Percentiles rank a stretch among this genome's conserved stretches.
These are phyloP conservation scores for Coniochaeta sp. DNA, from an alignment of 2,329 filamentous ascomycete species.

Conservation along the genomic window DNA sequence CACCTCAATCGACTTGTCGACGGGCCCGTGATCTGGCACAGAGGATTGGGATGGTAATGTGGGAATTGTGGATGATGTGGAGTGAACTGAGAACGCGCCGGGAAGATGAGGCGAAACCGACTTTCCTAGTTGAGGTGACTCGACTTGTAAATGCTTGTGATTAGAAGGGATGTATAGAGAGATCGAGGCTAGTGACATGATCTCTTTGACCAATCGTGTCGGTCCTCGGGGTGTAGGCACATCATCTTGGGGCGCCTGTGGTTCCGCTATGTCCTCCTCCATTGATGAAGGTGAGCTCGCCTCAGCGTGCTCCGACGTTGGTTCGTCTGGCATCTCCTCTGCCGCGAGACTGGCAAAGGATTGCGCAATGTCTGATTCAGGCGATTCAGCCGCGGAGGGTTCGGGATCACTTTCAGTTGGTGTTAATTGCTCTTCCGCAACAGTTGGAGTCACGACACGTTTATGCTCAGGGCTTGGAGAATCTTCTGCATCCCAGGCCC, in stretches of 20 bases:
- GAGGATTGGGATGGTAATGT: slow-evolving; percentile 11
- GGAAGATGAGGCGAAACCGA: slow-evolving; percentile 46
- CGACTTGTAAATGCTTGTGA: slow-evolving; percentile 34
- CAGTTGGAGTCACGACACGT: background rate
- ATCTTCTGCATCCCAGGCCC: slow-evolving; percentile 39
- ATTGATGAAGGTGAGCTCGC: background rate
- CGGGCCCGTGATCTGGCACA: background rate
- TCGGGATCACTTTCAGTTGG: background rate
- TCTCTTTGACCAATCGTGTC: slow-evolving; percentile 47
- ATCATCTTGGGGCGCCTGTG: slow-evolving; percentile 26
- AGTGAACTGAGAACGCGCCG: slow-evolving; percentile 51
- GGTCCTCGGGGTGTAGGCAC: slow-evolving; percentile 42
- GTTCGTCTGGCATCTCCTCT: background rate
- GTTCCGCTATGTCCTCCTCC: slow-evolving; percentile 10
- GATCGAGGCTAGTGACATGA: slow-evolving; percentile 40
- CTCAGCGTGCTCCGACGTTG: background rate
- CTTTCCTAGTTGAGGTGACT: slow-evolving; percentile 18
- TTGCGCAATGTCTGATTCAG: background rate
- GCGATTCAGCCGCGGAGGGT: background rate
- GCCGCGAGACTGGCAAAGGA: background rate
- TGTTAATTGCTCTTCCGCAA: background rate
- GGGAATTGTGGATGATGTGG: slow-evolving; percentile 18
- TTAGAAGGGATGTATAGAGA: slow-evolving; percentile 47
- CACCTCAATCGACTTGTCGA: slow-evolving; percentile 37
- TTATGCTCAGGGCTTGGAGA: slow-evolving; percentile 8